These are phyloP conservation scores for Saturnispora mendoncae DNA, from an alignment of 805 yeast species.

Conservation along the genomic window DNA sequence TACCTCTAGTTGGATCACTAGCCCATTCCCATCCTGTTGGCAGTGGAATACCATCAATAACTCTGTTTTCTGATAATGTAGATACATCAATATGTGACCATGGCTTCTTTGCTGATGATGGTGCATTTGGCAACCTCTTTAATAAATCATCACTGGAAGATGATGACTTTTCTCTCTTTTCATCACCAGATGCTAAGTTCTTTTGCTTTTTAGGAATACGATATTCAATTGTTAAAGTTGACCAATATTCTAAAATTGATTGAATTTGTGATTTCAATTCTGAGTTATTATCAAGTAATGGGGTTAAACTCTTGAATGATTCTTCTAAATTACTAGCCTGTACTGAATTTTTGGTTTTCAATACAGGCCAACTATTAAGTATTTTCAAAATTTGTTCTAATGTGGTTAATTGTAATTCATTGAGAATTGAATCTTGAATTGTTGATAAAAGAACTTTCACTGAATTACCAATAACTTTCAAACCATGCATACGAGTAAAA, in stretches of 20 bases:
- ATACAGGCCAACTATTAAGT: slow-evolving; percentile 54
- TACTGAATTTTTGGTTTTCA: slow-evolving; percentile 67
- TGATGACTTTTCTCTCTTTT: slow-evolving; percentile 16
- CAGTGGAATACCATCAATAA: slow-evolving; percentile 29
- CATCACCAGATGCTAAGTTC: slow-evolving; percentile 16
- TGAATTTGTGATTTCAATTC: slow-evolving; percentile 31
- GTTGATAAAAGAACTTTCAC: slow-evolving; percentile 31
- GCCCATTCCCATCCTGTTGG: slow-evolving; percentile 66
- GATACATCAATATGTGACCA: slow-evolving; percentile 16
- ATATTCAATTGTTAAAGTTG: slow-evolving; percentile 67
- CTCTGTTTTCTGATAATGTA: slow-evolving; percentile 16
- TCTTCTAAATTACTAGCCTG: slow-evolving; percentile 64
- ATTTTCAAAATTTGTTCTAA: slow-evolving; percentile 45
- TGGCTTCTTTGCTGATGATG: slow-evolving; percentile 11
- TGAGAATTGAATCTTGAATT: slow-evolving; percentile 7
- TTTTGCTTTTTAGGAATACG: slow-evolving; percentile 62
- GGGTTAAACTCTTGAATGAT: slow-evolving; percentile 39
- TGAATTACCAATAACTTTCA: slow-evolving; percentile 62
- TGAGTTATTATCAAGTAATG: slow-evolving; percentile 16
- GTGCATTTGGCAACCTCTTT: slow-evolving; percentile 11
- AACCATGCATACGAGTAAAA: slow-evolving; percentile 78
- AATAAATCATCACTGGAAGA: slow-evolving; percentile 5
- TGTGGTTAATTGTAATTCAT: slow-evolving; percentile 32
- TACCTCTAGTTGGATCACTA: slow-evolving; percentile 35
- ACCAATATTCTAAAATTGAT: slow-evolving; percentile 57